Percentiles rank a stretch among this genome's conserved stretches.
Conservation (phyloP, 208 protist genomes). For the Balamuthia mandrillaris region DNA sequence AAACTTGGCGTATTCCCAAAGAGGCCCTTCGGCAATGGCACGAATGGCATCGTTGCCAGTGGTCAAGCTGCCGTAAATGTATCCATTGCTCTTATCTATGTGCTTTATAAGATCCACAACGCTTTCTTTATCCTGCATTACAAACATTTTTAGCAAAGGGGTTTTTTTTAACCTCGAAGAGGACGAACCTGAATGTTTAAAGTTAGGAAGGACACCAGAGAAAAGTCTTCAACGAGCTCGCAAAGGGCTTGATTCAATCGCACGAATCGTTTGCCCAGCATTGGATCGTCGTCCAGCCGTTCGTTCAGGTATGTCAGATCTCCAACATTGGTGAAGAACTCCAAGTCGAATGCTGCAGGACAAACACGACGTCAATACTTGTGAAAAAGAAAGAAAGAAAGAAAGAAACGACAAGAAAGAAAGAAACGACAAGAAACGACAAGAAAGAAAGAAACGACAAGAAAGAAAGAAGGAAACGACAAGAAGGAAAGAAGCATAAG, state of each 20-base stretch:
- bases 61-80: conserved; percentile 54
- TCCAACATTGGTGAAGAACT: conserved; percentile 79
- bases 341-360: conserved; percentile 75
- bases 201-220: conserved; percentile 85
- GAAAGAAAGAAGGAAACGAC: neutral
- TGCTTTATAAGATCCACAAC: conserved; percentile 54
- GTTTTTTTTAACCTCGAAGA: neutral
- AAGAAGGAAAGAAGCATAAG: neutral
- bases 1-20: neutral
- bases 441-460: conserved; percentile 6
- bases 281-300: conserved; percentile 44
- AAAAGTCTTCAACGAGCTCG: conserved; percentile 90
- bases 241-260: conserved; percentile 78
- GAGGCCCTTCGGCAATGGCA: neutral
- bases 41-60: conserved; percentile 34
- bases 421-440: conserved; percentile 12
- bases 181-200: conserved; percentile 69
- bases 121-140: conserved; percentile 60
- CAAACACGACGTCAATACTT: neutral
- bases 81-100: conserved; percentile 75
- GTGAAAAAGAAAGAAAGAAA: neutral
- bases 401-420: conserved; percentile 42
- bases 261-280: conserved; percentile 42
- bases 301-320: conserved; percentile 71
- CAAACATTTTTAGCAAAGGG: neutral